Base-by-base conservation (phyloP, 768 basidiomycete genomes). In the Thelephora ganbajun region DNA sequence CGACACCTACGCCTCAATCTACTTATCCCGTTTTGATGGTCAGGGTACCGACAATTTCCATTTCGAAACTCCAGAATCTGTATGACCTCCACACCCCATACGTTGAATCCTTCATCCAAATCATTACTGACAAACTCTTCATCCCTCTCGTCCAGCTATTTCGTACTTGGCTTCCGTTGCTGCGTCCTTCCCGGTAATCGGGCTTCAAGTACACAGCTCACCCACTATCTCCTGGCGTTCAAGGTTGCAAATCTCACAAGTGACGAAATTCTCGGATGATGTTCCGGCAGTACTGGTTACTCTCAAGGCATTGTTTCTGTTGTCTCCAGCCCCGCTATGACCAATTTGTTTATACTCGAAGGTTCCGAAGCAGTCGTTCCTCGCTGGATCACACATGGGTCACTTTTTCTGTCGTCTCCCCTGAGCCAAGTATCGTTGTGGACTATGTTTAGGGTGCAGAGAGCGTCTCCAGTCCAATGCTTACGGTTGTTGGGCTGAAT, bases 1-100 rank as follows among this genome's bases (percentile, higher is more conserved):
- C n/a, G n/a, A n/a, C n/a, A n/a, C n/a, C n/a, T n/a, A n/a, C n/a
- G 82, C 77, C 47, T 84, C 74, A 43, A 68, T 97, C 56, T 97
- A 85, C 66, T n/a, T n/a, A n/a, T 93, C 90, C 45, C 70, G 98
- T 35, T 99, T 99, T 60, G 94, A 94, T 45, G 96, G 96, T 12
- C 96, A 99, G 65, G 96, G 96, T 49, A 89, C 85, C 50, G 98
- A 98, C 65, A 94, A 98, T 60, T 86, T 94, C 50, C 98, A 98
- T 69, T 91, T 97, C 62, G 88, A 94, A 98, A 63, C 74, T 99
- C 16, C 87, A 94, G 67, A 68, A 72, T 45, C 80, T 98, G 45
- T 92, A 87, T 66, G 84, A 96, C 66, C 85, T 78, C 51, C 97
- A 99, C 73, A 77, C 71, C 53, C 83, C 92, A 11, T 94, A 90